Evolutionary conservation across 2,329 filamentous ascomycete species (phyloP), one percentile per base, ranked within the genome.

Genomic region (Sporothrix luriei): DNA sequence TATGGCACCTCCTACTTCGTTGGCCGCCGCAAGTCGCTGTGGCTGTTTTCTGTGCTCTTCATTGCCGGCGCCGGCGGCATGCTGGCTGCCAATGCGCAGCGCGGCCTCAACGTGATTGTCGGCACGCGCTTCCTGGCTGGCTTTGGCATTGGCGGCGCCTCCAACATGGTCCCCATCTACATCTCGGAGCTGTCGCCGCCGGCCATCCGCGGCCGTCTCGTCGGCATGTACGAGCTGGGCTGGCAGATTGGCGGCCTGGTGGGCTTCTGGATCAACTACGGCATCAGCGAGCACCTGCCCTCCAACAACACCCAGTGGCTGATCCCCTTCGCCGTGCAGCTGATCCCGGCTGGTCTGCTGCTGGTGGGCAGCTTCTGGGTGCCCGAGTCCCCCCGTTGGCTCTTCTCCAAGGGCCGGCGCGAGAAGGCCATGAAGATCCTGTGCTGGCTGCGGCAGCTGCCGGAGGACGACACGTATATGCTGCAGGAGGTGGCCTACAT

Each of bases 401-500:
- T 77, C 4, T 69, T 76, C 13, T 48, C 70, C 10, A 74, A 75
- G 43, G 74, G 73, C 4, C 40, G 71, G 0, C 71, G 71, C 1
- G 49, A 71, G 19, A 55, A 73, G 52, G 73, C 73, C n/a, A 69
- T 43, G 5, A 33, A 69, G n/a, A 61, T 67, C 1, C 66, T 73
- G 61, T 87, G 84, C 82, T 91, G 88, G 87, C 87, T 91, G 73
- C 84, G 88, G 52, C 85, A 88, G 65, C 83, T 90, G 1, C 77
- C 81, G 10, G 76, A 79, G 0, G 81, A 84, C 6, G 83, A 91
- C 72, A 78, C 82, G 16, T 93, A 93, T 77, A 89, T 94, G 70
- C 80, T 90, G 1, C 90, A 94, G 76, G 91, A 94, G 78, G 82
- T 94, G 29, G 83, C 84, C 69, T 88, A 85, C 72, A 90, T 94